Base-by-base conservation (phyloP, 1,284 basidiomycete species). In the Microbotryomycetes sp. region DNA sequence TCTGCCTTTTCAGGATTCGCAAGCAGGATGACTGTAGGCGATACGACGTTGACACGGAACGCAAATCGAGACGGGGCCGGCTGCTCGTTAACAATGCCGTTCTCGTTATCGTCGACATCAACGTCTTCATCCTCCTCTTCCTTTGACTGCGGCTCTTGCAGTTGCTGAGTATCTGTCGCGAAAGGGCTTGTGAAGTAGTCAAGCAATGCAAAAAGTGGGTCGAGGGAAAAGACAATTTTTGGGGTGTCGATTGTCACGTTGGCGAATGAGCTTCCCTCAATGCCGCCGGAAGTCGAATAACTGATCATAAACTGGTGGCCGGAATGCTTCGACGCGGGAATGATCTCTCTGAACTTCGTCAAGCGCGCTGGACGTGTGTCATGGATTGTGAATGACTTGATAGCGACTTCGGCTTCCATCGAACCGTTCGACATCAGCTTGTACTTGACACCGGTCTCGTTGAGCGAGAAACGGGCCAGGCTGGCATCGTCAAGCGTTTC, bases 271-370 rank as follows among this genome's bases (percentile, higher is more conserved):
- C 85, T 80, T 24, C 77, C 75, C 54, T 83, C 80, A 3, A 73
- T 56, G 2, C 84, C 83, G 26, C 77, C 74, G 6, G 90, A 82
- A 68, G 82, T 83, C 3, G 90, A 88, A 74, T 90, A 97, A 59
- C 93, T 82, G 50, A 97, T 76, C 89, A 97, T 97, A 73, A 98
- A 88, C 65, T 94, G 96, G 70, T 97, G 91, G 29, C 91, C 66
- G 29, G 60, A 54, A 72, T 97, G 90, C 64, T 85, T 81, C 29
- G 90, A 87, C 15, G 91, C 86, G 1, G 96, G 96, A 62, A 98
- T 89, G 61, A 98, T 93, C 74, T 98, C 94, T 52, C 94, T 83
- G 79, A 94, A 97, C 71, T 85, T 88, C 21, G 90, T 88, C 18
- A 72, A 72, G 59, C 80, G 81, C 6, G 89, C 89, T 0, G 87